Conservation (phyloP, 495 filamentous ascomycete species). For the Trypethelium eluteriae region DNA sequence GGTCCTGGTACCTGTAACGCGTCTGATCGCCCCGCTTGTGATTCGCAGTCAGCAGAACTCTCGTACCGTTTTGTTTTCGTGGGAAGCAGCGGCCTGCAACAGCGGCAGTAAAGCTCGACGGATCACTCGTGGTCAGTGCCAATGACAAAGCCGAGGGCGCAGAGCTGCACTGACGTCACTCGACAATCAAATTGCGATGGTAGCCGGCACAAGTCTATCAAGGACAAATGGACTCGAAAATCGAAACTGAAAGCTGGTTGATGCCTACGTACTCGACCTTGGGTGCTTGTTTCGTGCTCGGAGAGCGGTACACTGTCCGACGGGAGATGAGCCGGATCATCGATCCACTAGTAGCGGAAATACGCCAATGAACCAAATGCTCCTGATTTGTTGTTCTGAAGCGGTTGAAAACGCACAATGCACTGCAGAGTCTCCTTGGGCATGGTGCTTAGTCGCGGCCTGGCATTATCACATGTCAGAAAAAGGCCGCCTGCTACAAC, state of each 20-base stretch:
- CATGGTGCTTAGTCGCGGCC: too few species aligned
- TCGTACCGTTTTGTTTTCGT: constrained; percentile 6
- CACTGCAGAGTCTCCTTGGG: not conserved
- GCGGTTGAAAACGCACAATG: not conserved
- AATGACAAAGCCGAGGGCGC: not conserved
- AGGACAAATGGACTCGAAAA: too few species aligned
- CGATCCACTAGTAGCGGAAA: not conserved
- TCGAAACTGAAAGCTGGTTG: too few species aligned
- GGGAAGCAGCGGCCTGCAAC: not conserved
- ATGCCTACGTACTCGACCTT: too few species aligned
- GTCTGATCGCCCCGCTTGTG: not conserved
- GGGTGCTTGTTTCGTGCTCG: too few species aligned
- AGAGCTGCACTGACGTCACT: not conserved
- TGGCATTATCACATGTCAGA: too few species aligned
- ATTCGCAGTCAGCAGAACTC: constrained; percentile 1
- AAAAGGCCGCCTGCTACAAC: too few species aligned
- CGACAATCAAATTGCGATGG: too few species aligned
- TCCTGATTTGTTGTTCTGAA: too few species aligned
- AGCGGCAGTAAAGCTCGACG: not conserved
- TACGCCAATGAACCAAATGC: not conserved
- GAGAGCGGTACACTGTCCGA: not conserved
- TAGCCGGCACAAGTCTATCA: too few species aligned
- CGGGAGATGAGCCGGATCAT: not conserved
- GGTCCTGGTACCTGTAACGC: not conserved
- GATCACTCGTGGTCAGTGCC: not conserved